Conservation (phyloP, 2,329 filamentous ascomycete genomes). For the Gaeumannomyces sp. region DNA sequence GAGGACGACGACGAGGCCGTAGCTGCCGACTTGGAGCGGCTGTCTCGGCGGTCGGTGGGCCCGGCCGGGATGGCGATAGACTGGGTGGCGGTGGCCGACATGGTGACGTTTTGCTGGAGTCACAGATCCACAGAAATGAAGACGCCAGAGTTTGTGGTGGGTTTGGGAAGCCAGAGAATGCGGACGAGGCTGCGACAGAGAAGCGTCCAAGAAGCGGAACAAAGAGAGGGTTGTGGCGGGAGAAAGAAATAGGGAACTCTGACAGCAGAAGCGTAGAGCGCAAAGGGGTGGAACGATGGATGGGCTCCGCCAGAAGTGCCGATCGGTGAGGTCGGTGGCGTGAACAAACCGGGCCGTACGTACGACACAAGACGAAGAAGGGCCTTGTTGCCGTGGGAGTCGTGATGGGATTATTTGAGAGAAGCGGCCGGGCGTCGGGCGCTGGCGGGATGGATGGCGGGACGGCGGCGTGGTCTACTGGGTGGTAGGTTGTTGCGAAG, state of each 20-base stretch:
- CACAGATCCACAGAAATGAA: constrained; percentile 2
- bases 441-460: background rate
- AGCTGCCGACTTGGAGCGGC: constrained; percentile 8
- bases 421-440: too few relatives aligned
- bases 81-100: constrained; percentile 36
- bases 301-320: background rate
- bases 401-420: background rate
- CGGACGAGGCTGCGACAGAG: background rate
- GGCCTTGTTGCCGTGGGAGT: background rate
- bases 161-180: constrained; percentile 7
- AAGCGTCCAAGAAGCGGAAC: background rate
- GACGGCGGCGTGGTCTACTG: background rate
- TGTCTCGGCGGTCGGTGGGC: constrained; percentile 11
- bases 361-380: background rate
- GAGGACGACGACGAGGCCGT: constrained; percentile 40
- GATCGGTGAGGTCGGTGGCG: background rate
- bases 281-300: background rate
- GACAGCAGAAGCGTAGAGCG: background rate
- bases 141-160: constrained; percentile 7
- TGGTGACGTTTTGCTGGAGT: constrained; percentile 25
- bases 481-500: background rate
- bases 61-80: constrained; percentile 61
- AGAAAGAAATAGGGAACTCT: background rate
- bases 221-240: background rate
- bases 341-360: background rate